Evolutionary conservation across 768 basidiomycete species (phyloP), one percentile per base, ranked within the genome.

Genomic region (Russula foetens): DNA sequence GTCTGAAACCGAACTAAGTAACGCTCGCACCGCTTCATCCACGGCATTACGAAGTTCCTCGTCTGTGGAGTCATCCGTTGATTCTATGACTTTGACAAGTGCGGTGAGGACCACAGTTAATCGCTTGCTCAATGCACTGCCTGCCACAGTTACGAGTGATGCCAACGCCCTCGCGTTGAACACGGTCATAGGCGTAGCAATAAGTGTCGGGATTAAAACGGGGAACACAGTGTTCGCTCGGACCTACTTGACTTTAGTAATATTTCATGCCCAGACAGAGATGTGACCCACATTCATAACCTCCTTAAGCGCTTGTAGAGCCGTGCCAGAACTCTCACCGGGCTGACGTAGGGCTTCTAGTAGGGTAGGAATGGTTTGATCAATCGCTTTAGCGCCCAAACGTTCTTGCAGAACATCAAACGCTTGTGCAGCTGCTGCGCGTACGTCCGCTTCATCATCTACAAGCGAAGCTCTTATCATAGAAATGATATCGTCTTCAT

Each of bases 171-270:
- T 85, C 19, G 90, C 92, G 69, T 98, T 98, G 85, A 98, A 98
- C 9, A 88, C 84, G 3, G 94, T 85, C 83, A 98, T 96, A 0
- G 95, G 97, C 7, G 81, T 82, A 5, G 89, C 83, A 43, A 90
- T 94, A 61, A 99, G 77, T 1, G 94, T 96, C 0, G 95, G 97
- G 59, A 99, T 92, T 58, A 98, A 77, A 21, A 98, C 90, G 0
- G 97, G 97, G 90, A 98, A 98, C 41, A 98, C 94, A 11, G 90
- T 93, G 43, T 87, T 81, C 15, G 96, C 92, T 41, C 95, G 92
- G 66, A 98, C 90, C 90, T 94, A 70, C 48, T 39, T 56, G 33
- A 39, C 24, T 35, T 56, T 66, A 56, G 53, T 56, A 35, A 23
- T 28, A 17, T n/a, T 24, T 47, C 28, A 38, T 12, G 17, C 39